These are phyloP conservation scores for Tylopilus plumbeoviolaceoides DNA, from an alignment of 768 basidiomycete species.

Conservation along the genomic window DNA sequence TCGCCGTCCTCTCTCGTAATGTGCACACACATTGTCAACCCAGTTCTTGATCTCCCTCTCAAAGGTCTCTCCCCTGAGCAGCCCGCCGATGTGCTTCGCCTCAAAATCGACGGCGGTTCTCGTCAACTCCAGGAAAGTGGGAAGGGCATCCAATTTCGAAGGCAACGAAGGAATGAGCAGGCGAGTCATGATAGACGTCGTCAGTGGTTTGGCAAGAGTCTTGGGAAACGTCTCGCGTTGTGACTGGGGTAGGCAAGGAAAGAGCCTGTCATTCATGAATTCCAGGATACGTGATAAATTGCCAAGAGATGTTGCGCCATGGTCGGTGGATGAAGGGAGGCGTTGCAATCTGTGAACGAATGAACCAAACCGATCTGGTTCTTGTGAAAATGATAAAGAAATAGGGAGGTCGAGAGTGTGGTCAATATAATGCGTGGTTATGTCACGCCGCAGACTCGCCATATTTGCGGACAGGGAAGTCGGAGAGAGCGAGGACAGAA, in stretches of 20 bases:
- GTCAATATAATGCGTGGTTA: constrained; percentile 57
- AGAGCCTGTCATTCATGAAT: constrained; percentile 59
- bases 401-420: constrained; percentile 51
- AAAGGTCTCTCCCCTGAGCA: constrained; percentile 45
- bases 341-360: constrained; percentile 46
- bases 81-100: constrained; percentile 42
- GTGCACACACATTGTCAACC: constrained; percentile 60
- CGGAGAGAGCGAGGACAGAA: constrained; percentile 58
- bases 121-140: constrained; percentile 56
- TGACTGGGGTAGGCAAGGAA: constrained; percentile 49
- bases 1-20: constrained; percentile 78
- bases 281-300: constrained; percentile 54
- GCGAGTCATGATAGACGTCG: constrained; percentile 56
- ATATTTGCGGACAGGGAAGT: constrained; percentile 53
- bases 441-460: constrained; percentile 59
- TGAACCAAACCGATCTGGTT: constrained; percentile 30
- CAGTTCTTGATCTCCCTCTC: constrained; percentile 62
- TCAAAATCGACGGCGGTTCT: constrained; percentile 66
- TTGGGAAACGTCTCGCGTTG: constrained; percentile 47
- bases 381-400: constrained; percentile 36
- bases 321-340: constrained; percentile 39
- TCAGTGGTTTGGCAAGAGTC: constrained; percentile 58
- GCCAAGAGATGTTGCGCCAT: constrained; percentile 39
- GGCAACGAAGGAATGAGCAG: constrained; percentile 72
- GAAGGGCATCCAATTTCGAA: constrained; percentile 53